These are phyloP conservation scores for Spatholobus suberectus DNA, from an alignment of 306 rosid genomes.

Conservation along the genomic window DNA sequence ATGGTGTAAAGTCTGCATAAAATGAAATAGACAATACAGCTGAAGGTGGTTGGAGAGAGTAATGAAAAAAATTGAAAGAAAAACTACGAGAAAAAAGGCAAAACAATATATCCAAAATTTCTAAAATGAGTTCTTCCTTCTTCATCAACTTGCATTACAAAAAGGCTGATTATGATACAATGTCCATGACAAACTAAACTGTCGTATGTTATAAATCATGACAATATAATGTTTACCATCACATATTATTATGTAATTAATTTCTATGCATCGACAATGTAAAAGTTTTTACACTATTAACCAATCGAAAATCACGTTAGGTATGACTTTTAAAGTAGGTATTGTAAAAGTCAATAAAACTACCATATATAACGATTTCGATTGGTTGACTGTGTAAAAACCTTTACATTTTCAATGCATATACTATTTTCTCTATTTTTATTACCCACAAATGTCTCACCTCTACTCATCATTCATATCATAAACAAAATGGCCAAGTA, in stretches of 20 bases:
- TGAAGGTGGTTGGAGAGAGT: conserved; percentile 3
- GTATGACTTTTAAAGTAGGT: background rate
- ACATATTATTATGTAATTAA: background rate
- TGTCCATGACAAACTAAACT: background rate
- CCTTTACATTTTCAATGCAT: background rate
- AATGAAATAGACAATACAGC: background rate
- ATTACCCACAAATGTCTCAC: background rate
- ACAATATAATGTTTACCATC: background rate
- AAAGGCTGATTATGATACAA: background rate
- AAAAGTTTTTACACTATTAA: background rate
- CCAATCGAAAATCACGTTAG: background rate
- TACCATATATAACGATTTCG: background rate
- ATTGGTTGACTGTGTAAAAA: too few relatives aligned
- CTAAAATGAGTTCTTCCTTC: background rate
- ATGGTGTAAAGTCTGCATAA: conserved; percentile 84
- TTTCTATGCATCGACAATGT: background rate
- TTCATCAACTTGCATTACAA: conserved; percentile 12
- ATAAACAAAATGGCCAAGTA: conserved; percentile 9
- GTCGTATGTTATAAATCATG: background rate
- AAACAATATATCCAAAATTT: background rate
- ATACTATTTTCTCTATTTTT: background rate
- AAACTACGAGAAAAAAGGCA: background rate
- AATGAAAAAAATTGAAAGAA: background rate
- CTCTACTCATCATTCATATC: background rate
- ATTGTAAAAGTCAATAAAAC: too few relatives aligned